Percentiles rank a stretch among this genome's conserved stretches.
Evolutionary conservation across 441 rosid genomes (phyloP).

Genomic region (Geranium incanum): DNA sequence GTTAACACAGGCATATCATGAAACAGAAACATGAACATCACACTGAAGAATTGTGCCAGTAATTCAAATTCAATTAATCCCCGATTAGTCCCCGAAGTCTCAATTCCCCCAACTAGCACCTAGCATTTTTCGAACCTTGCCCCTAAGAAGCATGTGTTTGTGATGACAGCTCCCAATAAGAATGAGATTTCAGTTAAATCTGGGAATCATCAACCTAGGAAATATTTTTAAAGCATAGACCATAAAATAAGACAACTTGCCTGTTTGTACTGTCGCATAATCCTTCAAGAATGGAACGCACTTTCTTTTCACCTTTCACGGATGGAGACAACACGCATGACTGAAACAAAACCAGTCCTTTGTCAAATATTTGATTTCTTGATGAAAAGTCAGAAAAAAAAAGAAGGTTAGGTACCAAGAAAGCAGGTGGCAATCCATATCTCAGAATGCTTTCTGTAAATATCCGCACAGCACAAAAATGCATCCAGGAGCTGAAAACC

Average conservation of each 20-base stretch:
- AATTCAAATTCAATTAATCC: too few species aligned
- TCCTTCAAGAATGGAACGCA: constrained; percentile 79
- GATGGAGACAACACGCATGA: constrained; percentile 84
- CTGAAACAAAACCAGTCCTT: constrained; percentile 39
- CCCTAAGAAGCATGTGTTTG: too few species aligned
- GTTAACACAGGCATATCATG: background rate
- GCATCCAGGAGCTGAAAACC: constrained; percentile 99
- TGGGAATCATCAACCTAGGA: too few species aligned
- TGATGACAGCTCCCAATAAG: background rate
- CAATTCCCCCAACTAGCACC: too few species aligned
- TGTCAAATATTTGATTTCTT: constrained; percentile 5
- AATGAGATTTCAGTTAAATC: too few species aligned
- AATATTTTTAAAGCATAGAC: too few species aligned
- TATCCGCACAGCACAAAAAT: constrained; percentile 88
- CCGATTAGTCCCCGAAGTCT: too few species aligned
- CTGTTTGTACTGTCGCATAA: constrained; percentile 66
- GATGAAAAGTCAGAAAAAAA: constrained; percentile 8
- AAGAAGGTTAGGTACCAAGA: constrained; percentile 45
- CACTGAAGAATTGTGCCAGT: too few species aligned
- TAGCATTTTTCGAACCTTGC: too few species aligned
- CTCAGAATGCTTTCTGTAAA: constrained; percentile 94
- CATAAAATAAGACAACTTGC: constrained; percentile 31
- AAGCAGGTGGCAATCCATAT: constrained; percentile 92
- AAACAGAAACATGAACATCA: background rate
- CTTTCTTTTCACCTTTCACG: constrained; percentile 84